phyloP scores from a whole-genome alignment of 805 yeast genomes.

The Saccharomycopsis sp. region DNA sequence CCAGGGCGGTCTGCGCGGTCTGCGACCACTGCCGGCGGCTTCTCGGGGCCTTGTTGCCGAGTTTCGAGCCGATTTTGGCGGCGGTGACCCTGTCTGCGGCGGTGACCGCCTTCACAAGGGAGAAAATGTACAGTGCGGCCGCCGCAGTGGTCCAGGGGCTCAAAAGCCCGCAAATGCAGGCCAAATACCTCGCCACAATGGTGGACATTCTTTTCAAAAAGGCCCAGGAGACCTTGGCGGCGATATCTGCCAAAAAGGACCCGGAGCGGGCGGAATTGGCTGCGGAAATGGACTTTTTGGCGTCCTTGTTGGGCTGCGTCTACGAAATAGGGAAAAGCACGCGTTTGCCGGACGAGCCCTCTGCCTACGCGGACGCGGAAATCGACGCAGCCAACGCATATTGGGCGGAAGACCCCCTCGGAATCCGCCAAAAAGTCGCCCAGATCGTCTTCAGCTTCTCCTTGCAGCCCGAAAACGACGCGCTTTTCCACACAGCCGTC shows the following conservation, averaged over 20 bases:
- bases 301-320: slow-evolving; percentile 55
- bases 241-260: no score
- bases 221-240: slow-evolving; percentile 16
- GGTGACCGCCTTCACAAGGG: slow-evolving; percentile 43
- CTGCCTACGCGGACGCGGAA: slow-evolving; percentile 27
- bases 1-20: slow-evolving; percentile 52
- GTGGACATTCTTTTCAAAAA: slow-evolving; percentile 27
- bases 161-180: slow-evolving; percentile 41
- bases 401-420: slow-evolving; percentile 45
- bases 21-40: slow-evolving; percentile 47
- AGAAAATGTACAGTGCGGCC: slow-evolving; percentile 54
- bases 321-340: slow-evolving; percentile 68
- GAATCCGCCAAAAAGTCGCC: slow-evolving; percentile 38
- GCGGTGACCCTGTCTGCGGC: slow-evolving; percentile 38
- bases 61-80: slow-evolving; percentile 40
- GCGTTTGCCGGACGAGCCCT: slow-evolving; percentile 47
- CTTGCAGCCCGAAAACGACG: not conserved
- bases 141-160: slow-evolving; percentile 55
- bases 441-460: slow-evolving; percentile 10
- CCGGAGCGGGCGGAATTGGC: no score
- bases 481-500: slow-evolving; percentile 28
- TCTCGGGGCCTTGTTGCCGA: slow-evolving; percentile 37
- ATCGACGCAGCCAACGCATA: slow-evolving; percentile 29
- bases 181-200: slow-evolving; percentile 30
- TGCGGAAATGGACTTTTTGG: slow-evolving; percentile 43